Conservation (phyloP, 176 grass and related monocot genomes). For the Aegilops sharonensis region DNA sequence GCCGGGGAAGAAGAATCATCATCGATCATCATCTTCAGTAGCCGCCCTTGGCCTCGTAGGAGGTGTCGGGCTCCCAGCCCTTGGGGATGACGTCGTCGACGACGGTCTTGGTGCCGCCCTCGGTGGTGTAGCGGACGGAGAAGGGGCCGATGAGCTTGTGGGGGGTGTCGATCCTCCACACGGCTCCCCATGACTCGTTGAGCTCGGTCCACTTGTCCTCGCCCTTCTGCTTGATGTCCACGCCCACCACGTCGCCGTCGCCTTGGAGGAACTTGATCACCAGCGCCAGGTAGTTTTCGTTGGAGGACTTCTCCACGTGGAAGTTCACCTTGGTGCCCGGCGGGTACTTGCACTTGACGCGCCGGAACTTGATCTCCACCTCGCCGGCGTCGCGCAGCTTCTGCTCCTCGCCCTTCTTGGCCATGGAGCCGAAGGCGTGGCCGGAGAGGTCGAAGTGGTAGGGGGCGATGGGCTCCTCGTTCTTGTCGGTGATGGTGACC, state of each 20-base stretch:
- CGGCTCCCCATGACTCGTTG: slow-evolving; percentile 55
- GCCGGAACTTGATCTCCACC: slow-evolving; percentile 36
- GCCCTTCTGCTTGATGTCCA: slow-evolving; percentile 44
- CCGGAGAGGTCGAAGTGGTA: slow-evolving; percentile 61
- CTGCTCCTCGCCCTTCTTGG: slow-evolving; percentile 30
- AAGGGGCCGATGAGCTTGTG: slow-evolving; percentile 35
- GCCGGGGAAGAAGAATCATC: background rate
- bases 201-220: slow-evolving; percentile 22
- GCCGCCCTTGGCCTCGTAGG: background rate
- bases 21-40: background rate
- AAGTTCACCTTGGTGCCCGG: slow-evolving; percentile 52
- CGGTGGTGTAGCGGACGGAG: slow-evolving; percentile 43
- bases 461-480: slow-evolving; percentile 34
- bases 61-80: slow-evolving; percentile 35
- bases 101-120: slow-evolving; percentile 27
- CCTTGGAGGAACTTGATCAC: slow-evolving; percentile 47
- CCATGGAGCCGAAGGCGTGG: slow-evolving; percentile 49
- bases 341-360: slow-evolving; percentile 50
- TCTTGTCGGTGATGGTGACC: slow-evolving; percentile 46
- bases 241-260: slow-evolving; percentile 43
- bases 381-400: slow-evolving; percentile 53
- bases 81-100: slow-evolving; percentile 39
- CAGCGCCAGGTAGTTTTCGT: slow-evolving; percentile 43
- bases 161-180: slow-evolving; percentile 52
- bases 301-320: slow-evolving; percentile 60